Base-by-base conservation (phyloP, 2,329 filamentous ascomycete species). In the Monilinia laxa region DNA sequence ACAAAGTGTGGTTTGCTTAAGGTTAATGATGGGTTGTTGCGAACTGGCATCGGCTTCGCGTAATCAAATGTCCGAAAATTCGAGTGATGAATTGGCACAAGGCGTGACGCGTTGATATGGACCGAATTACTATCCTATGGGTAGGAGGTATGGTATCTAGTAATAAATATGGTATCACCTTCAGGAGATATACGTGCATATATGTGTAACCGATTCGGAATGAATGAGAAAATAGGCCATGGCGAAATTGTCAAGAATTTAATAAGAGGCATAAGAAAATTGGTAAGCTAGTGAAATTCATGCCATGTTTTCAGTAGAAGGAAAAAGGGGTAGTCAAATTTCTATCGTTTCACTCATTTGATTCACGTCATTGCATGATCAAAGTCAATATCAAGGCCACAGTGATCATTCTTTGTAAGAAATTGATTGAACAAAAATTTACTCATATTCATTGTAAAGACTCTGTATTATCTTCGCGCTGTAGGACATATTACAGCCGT, bases 401-500 rank as follows among this genome's bases (percentile, higher is more conserved):
- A 51, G 10, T 28, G 2, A 25, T 28, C 31, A 28, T 5, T 20
- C 28, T 42, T 28, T 1, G n/a, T 14, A 12, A 58, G 25, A 54
- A 53, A 45, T 54, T 18, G 56, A 11, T 25, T 65, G 62, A 65
- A 47, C 64, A 54, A 65, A 65, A 65, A 60, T 60, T 31, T 60
- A 53, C 56, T 65, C 64, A 59, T 63, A 59, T 67, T 51, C 52
- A 67, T 68, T 58, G 66, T 70, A 65, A 68, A 70, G 55, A 68
- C 67, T 67, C 68, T 72, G 63, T 74, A 75, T 74, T 76, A 75
- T 65, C 74, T 70, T 70, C 68, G 67, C 72, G 71, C 72, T 73
- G 70, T 68, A 69, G 70, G 64, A 70, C 67, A 72, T 64, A 66
- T 56, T 70, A 70, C 70, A 74, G 71, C 72, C 62, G 65, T 71